phyloP scores from a whole-genome alignment of 495 filamentous ascomycete species.

The Aspergillus biplanus region DNA sequence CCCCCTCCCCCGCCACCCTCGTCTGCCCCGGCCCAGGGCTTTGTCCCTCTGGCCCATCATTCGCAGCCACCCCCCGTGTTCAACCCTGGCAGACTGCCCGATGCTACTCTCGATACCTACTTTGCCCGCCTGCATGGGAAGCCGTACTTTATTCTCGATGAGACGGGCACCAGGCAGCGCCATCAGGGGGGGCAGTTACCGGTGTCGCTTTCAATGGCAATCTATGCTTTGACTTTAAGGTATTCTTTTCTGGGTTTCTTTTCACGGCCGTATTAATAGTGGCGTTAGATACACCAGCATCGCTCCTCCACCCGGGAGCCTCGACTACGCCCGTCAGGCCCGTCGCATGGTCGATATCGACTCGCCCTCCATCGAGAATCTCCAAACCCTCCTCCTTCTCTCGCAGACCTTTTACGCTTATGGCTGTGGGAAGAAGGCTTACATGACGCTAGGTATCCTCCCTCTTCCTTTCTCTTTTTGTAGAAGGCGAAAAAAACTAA shows the following conservation, averaged over 20 bases:
- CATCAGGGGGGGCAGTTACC: conserved; percentile 69
- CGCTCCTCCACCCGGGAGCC: conserved; percentile 40
- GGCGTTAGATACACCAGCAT: conserved; percentile 58
- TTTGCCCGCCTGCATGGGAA: conserved; percentile 78
- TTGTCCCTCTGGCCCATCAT: conserved; percentile 15
- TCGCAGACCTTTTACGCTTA: conserved; percentile 73
- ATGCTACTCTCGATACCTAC: conserved; percentile 72
- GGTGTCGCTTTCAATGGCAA: conserved; percentile 63
- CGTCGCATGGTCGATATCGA: conserved; percentile 73
- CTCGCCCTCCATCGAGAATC: conserved; percentile 73
- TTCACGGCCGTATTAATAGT: conserved; percentile 16
- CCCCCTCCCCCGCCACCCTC: conserved; percentile 7
- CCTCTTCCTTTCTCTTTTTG: not conserved
- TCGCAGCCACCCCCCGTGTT: conserved; percentile 35
- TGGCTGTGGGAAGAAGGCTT: conserved; percentile 81
- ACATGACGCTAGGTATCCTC: conserved; percentile 76
- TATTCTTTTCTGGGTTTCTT: conserved; percentile 36
- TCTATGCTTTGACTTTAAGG: conserved; percentile 74
- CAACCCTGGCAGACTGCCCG: conserved; percentile 44
- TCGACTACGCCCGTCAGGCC: conserved; percentile 69
- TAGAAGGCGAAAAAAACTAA: not conserved
- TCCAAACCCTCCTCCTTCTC: conserved; percentile 77
- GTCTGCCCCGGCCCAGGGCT: conserved; percentile 25
- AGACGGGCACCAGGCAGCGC: conserved; percentile 67
- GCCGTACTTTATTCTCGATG: conserved; percentile 78